Conservation (phyloP, 805 yeast species). For the Pichia heedii region DNA sequence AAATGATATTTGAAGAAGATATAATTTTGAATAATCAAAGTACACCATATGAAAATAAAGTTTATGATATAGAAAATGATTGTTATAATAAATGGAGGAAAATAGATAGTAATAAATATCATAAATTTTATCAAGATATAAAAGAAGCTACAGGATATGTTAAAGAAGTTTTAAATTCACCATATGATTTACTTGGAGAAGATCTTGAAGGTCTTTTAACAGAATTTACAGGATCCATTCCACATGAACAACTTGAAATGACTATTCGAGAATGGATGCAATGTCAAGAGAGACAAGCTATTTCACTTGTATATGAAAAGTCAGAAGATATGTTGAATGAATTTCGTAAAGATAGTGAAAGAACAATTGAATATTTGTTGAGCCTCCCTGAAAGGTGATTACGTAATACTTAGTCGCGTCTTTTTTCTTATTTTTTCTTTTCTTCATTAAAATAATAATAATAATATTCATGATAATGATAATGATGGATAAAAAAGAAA, state of each 20-base stretch:
- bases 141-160: constrained; percentile 24
- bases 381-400: background rate
- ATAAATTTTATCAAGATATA: constrained; percentile 22
- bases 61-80: background rate
- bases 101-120: constrained; percentile 23
- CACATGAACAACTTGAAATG: constrained; percentile 59
- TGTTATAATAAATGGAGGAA: constrained; percentile 18
- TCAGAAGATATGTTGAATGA: constrained; percentile 39
- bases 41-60: constrained; percentile 9
- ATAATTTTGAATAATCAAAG: constrained; percentile 11
- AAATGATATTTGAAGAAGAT: constrained; percentile 1
- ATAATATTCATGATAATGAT: too few species aligned
- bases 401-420: background rate
- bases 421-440: too few species aligned
- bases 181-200: constrained; percentile 36
- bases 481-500: too few species aligned
- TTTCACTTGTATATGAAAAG: constrained; percentile 36
- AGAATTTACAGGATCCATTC: constrained; percentile 57
- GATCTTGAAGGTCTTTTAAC: constrained; percentile 62
- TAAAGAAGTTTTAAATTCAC: constrained; percentile 23
- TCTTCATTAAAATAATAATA: too few species aligned
- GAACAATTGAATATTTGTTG: background rate
- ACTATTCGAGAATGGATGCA: constrained; percentile 63
- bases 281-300: constrained; percentile 47
- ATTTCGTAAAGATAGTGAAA: constrained; percentile 37